phyloP scores from a whole-genome alignment of 2,329 filamentous ascomycete genomes.

The Cryphonectria radicalis region DNA sequence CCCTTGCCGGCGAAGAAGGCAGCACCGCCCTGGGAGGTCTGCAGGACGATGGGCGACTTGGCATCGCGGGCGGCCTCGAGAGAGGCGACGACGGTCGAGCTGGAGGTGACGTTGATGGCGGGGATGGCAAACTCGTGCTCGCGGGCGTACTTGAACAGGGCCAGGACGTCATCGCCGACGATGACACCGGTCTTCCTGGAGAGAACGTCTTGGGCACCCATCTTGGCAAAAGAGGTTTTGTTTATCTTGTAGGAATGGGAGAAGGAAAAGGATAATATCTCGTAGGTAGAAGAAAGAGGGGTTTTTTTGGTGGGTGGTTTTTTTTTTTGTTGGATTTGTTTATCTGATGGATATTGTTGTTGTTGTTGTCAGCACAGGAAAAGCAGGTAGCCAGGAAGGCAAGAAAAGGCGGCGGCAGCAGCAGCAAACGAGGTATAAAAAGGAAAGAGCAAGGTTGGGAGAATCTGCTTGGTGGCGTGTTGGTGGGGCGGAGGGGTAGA shows the following conservation, averaged over 20 bases:
- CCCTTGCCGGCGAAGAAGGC: conserved; percentile 94
- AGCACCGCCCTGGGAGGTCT: conserved; percentile 90
- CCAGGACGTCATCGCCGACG: conserved; percentile 48
- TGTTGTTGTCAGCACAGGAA: neutral
- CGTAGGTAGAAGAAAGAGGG: neutral
- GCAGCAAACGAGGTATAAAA: conserved; percentile 24
- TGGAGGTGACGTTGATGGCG: conserved; percentile 92
- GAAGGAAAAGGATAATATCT: neutral
- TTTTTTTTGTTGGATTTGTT: conserved; percentile 5
- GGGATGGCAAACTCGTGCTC: conserved; percentile 88
- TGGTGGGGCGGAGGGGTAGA: conserved; percentile 21
- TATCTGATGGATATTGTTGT: conserved; percentile 2
- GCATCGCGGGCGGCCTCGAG: conserved; percentile 94
- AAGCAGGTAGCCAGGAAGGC: neutral
- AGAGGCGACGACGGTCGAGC: conserved; percentile 73
- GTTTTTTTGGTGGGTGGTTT: too few relatives aligned
- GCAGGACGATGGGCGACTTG: conserved; percentile 90
- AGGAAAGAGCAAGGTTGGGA: conserved; percentile 16
- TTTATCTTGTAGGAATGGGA: neutral
- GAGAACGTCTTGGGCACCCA: conserved; percentile 58
- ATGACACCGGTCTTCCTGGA: conserved; percentile 69
- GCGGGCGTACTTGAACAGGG: conserved; percentile 89
- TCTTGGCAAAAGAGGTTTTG: conserved; percentile 30
- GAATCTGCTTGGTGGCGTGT: conserved; percentile 17
- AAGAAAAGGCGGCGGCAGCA: neutral